Conservation (phyloP, 1,284 basidiomycete species). For the Calocybe gambosa region DNA sequence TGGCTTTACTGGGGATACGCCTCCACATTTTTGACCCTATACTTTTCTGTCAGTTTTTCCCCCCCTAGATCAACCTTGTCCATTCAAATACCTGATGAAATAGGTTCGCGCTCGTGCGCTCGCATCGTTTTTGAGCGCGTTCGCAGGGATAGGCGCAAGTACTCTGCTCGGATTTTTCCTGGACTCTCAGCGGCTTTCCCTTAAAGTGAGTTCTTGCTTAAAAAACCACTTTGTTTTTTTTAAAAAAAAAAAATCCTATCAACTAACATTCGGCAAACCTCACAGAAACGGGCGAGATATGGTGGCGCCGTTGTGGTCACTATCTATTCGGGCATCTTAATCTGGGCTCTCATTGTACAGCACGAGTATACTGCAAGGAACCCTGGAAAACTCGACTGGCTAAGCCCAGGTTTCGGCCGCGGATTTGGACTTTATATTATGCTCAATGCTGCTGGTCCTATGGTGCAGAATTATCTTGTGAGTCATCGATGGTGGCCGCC, state of each 20-base stretch:
- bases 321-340: slow-evolving; percentile 14
- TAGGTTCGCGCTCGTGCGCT: slow-evolving; percentile 18
- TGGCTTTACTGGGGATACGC: slow-evolving; percentile 20
- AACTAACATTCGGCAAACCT: neutral
- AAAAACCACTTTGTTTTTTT: neutral
- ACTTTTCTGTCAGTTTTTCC: slow-evolving; percentile 14
- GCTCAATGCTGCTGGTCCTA: slow-evolving; percentile 16
- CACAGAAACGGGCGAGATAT: slow-evolving; percentile 12
- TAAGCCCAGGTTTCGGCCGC: slow-evolving; percentile 17
- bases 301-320: slow-evolving; percentile 14
- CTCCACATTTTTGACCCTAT: slow-evolving; percentile 19
- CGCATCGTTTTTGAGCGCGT: slow-evolving; percentile 17
- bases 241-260: no score
- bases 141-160: slow-evolving; percentile 14
- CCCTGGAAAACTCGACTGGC: slow-evolving; percentile 19
- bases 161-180: slow-evolving; percentile 16
- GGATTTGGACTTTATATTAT: slow-evolving; percentile 18
- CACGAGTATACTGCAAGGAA: slow-evolving; percentile 13
- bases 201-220: slow-evolving; percentile 9
- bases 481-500: neutral
- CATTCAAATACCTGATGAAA: neutral
- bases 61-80: neutral
- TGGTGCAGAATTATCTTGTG: slow-evolving; percentile 19
- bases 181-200: slow-evolving; percentile 14
- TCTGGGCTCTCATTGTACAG: slow-evolving; percentile 20